phyloP scores from a whole-genome alignment of 2,329 filamentous ascomycete genomes.

The Fonsecaea pugnacius region DNA sequence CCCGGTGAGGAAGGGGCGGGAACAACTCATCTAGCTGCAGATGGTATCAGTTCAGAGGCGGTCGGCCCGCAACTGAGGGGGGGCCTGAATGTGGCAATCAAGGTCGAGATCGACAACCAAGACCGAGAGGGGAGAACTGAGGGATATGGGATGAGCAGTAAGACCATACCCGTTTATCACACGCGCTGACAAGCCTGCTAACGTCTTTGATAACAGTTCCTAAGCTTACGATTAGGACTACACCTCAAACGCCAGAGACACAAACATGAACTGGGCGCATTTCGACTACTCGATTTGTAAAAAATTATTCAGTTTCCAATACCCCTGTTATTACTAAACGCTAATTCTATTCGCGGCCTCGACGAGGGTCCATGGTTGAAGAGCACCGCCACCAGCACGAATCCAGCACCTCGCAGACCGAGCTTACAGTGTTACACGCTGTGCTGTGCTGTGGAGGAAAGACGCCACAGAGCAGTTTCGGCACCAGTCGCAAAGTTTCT shows the following conservation, averaged over 20 bases:
- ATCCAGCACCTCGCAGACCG: background rate
- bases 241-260: background rate
- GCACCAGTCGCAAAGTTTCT: too few relatives aligned
- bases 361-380: background rate
- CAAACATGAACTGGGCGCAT: background rate
- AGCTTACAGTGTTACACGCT: background rate
- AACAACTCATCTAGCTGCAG: constrained; percentile 74
- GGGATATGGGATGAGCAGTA: constrained; percentile 56
- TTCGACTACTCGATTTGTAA: background rate
- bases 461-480: background rate
- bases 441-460: background rate
- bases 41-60: constrained; percentile 46
- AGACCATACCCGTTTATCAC: constrained; percentile 31
- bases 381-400: background rate
- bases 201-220: constrained; percentile 20
- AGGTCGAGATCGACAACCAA: constrained; percentile 53
- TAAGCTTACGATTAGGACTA: constrained; percentile 23
- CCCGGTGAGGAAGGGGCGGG: constrained; percentile 78
- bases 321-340: background rate
- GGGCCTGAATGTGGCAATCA: constrained; percentile 51
- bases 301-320: background rate
- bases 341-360: background rate
- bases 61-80: constrained; percentile 45
- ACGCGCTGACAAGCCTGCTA: background rate
- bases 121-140: constrained; percentile 49